These are phyloP conservation scores for Plectosphaerella sp. DNA, from an alignment of 2,329 filamentous ascomycete genomes.

Conservation along the genomic window DNA sequence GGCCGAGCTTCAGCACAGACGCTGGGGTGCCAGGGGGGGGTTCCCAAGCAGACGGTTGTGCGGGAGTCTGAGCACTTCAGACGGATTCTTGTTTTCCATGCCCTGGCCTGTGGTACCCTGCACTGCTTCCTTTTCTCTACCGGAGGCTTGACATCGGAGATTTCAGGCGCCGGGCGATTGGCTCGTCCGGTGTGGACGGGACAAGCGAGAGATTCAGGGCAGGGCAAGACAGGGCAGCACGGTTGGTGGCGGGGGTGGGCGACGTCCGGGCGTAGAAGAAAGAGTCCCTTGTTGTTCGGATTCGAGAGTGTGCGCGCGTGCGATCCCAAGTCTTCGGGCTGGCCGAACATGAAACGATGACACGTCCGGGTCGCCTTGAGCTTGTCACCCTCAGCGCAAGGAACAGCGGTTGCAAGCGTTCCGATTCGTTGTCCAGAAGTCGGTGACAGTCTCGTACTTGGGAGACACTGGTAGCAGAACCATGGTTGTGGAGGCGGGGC, in stretches of 20 bases:
- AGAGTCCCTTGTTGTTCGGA: neutral
- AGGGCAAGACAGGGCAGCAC: too few species aligned
- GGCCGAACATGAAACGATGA: neutral
- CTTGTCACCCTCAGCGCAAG: too few species aligned
- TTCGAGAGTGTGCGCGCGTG: neutral
- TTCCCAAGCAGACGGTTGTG: neutral
- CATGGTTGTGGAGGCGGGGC: too few species aligned
- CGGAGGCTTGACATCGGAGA: neutral
- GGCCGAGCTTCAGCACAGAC: neutral
- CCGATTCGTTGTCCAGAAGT: neutral
- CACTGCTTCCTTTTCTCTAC: too few species aligned
- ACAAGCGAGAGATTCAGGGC: too few species aligned
- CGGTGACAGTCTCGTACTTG: too few species aligned
- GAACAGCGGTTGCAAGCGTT: neutral
- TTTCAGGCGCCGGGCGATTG: neutral
- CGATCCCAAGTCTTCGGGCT: neutral
- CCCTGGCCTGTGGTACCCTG: too few species aligned
- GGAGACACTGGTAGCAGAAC: too few species aligned
- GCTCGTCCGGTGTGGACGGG: neutral
- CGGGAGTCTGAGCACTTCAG: neutral
- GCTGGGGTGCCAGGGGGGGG: neutral
- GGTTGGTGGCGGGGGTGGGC: neutral
- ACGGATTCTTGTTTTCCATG: neutral
- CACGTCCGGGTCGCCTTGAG: neutral
- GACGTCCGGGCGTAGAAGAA: neutral